Conservation (phyloP, 108 stramenopile species). For the Craspedostauros australis region DNA sequence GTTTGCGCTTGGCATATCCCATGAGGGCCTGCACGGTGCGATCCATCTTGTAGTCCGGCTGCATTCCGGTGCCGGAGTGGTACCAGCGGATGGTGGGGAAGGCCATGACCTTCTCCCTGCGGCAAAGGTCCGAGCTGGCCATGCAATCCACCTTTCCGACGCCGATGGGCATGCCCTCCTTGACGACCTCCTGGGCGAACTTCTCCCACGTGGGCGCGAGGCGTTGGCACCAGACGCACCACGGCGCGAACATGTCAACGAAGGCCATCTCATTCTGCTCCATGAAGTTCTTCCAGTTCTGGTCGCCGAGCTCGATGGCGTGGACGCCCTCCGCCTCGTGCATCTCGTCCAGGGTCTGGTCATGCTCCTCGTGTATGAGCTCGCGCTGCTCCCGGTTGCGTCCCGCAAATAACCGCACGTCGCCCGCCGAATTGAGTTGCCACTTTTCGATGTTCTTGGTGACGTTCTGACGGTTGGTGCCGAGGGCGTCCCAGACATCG, state of each 20-base stretch:
- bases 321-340: constrained; percentile 65
- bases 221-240: constrained; percentile 96
- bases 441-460: constrained; percentile 98
- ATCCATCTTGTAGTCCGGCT: constrained; percentile 86
- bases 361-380: constrained; percentile 85
- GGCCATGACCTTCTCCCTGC: constrained; percentile 83
- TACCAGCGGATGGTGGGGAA: constrained; percentile 96
- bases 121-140: constrained; percentile 61
- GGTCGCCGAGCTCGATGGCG: constrained; percentile 51
- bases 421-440: constrained; percentile 83
- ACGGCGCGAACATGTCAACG: constrained; percentile 90
- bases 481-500: constrained; percentile 90
- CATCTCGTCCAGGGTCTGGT: constrained; percentile 71
- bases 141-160: constrained; percentile 94
- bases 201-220: constrained; percentile 95
- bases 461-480: constrained; percentile 94
- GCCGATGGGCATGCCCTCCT: constrained; percentile 65
- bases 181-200: constrained; percentile 58
- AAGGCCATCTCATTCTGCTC: constrained; percentile 75
- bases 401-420: constrained; percentile 81
- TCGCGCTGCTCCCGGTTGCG: constrained; percentile 89
- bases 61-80: constrained; percentile 56
- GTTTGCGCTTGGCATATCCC: constrained; percentile 66
- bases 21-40: constrained; percentile 78
- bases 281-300: constrained; percentile 55